These are phyloP conservation scores for Candida sonorensis DNA, from an alignment of 805 yeast species.

Conservation along the genomic window DNA sequence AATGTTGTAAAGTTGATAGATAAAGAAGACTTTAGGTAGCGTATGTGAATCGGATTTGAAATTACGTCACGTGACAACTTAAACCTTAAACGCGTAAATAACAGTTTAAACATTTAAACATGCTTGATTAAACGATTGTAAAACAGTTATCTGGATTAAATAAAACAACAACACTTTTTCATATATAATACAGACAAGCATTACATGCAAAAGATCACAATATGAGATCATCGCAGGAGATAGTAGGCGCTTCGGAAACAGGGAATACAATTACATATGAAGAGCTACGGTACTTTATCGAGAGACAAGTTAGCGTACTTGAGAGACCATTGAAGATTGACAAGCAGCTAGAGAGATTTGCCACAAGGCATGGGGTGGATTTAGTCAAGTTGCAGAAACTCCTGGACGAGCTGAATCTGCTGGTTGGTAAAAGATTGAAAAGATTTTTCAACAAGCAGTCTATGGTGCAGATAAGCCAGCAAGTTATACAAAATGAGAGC, in stretches of 20 bases:
- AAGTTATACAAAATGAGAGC: constrained; percentile 22
- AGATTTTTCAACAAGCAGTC: constrained; percentile 25
- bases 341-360: constrained; percentile 5
- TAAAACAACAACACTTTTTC: too few relatives aligned
- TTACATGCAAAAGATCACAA: too few relatives aligned
- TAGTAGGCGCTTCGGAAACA: background rate
- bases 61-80: too few relatives aligned
- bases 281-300: constrained; percentile 19
- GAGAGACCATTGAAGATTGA: constrained; percentile 14
- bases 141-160: too few relatives aligned
- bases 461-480: constrained; percentile 23
- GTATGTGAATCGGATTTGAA: too few relatives aligned
- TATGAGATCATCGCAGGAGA: too few relatives aligned
- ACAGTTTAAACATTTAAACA: too few relatives aligned
- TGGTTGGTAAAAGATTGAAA: constrained; percentile 12
- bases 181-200: too few relatives aligned
- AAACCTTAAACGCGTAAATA: too few relatives aligned
- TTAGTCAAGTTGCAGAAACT: constrained; percentile 10
- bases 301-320: constrained; percentile 16
- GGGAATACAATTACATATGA: constrained; percentile 16
- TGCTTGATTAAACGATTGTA: too few relatives aligned
- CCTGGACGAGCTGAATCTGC: constrained; percentile 6
- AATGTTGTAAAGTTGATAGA: too few relatives aligned
- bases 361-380: constrained; percentile 1
- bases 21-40: too few relatives aligned